Percentiles rank a stretch among this genome's conserved stretches.
Conservation (phyloP, 2,329 filamentous ascomycete species). For the Torrubiella hemipterigena region DNA sequence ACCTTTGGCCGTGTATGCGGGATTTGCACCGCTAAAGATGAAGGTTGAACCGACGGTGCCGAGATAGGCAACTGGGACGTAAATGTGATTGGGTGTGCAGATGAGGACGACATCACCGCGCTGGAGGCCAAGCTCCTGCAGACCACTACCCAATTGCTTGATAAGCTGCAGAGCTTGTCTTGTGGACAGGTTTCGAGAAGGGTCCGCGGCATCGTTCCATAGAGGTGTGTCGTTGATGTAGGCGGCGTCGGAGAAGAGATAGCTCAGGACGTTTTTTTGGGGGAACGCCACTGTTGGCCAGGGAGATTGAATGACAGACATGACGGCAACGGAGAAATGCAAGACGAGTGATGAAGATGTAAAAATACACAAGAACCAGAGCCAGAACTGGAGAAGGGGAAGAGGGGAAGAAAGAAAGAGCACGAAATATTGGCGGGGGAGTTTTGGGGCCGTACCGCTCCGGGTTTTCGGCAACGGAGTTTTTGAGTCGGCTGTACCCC, state of each 20-base stretch:
- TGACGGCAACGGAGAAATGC: too few relatives aligned
- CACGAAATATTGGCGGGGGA: too few relatives aligned
- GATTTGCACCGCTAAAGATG: constrained; percentile 43
- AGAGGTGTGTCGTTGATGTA: constrained; percentile 30
- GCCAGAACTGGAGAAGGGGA: too few relatives aligned
- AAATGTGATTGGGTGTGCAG: constrained; percentile 42
- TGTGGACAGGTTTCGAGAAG: constrained; percentile 30
- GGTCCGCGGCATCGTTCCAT: constrained; percentile 39
- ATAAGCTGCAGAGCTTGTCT: constrained; percentile 36
- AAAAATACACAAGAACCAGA: too few relatives aligned
- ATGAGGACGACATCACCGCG: constrained; percentile 40
- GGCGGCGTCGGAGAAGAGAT: constrained; percentile 19
- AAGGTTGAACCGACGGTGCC: constrained; percentile 39
- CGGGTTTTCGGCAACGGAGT: too few relatives aligned
- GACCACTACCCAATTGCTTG: constrained; percentile 35
- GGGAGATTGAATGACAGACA: constrained; percentile 30
- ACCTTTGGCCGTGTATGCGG: constrained; percentile 36
- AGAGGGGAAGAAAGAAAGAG: too few relatives aligned
- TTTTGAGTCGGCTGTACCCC: too few relatives aligned
- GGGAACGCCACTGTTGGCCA: constrained; percentile 30
- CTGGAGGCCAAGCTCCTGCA: constrained; percentile 31
- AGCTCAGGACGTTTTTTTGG: constrained; percentile 28
- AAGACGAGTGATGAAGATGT: too few relatives aligned
- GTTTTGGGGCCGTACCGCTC: too few relatives aligned
- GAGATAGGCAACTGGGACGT: constrained; percentile 40